These are phyloP conservation scores for Lodderomyces pseudojiufengensis DNA, from an alignment of 1,139 yeast genomes.

Conservation along the genomic window DNA sequence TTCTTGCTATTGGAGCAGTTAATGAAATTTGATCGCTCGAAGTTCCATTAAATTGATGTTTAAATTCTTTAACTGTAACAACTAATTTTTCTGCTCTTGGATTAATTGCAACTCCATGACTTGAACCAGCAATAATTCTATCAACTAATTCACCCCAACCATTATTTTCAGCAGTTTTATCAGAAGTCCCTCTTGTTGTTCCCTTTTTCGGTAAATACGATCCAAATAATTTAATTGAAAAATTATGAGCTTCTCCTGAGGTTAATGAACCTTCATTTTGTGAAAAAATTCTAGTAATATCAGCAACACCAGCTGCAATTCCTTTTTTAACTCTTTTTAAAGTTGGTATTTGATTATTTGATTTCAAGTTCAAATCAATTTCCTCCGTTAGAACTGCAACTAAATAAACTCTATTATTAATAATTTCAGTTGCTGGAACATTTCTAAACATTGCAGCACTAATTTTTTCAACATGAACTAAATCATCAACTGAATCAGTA, in stretches of 20 bases:
- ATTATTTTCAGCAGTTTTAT: slow-evolving; percentile 38
- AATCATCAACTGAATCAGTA: slow-evolving; percentile 55
- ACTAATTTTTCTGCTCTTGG: slow-evolving; percentile 76
- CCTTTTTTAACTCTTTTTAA: slow-evolving; percentile 65
- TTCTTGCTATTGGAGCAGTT: slow-evolving; percentile 54
- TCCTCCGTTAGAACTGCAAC: slow-evolving; percentile 69
- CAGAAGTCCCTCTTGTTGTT: slow-evolving; percentile 4
- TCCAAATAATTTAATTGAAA: slow-evolving; percentile 68
- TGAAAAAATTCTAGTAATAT: slow-evolving; percentile 75
- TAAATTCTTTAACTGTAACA: slow-evolving; percentile 71
- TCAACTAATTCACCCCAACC: slow-evolving; percentile 93
- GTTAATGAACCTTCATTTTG: slow-evolving; percentile 57
- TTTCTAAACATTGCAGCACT: slow-evolving; percentile 80
- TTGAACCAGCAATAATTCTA: slow-evolving; percentile 72
- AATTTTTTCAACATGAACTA: slow-evolving; percentile 59
- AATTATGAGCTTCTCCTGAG: slow-evolving; percentile 66
- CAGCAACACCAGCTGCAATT: slow-evolving; percentile 86
- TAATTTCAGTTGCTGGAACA: slow-evolving; percentile 68
- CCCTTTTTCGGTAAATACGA: slow-evolving; percentile 50
- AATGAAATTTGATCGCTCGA: slow-evolving; percentile 36
- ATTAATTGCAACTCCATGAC: slow-evolving; percentile 74
- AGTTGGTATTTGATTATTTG: slow-evolving; percentile 19
- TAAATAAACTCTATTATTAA: slow-evolving; percentile 58
- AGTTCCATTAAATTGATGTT: slow-evolving; percentile 44
- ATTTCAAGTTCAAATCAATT: slow-evolving; percentile 34